Evolutionary conservation across 176 grass and related monocot genomes (phyloP), one percentile per base, ranked within the genome.

Genomic region (Eragrostis curvula): DNA sequence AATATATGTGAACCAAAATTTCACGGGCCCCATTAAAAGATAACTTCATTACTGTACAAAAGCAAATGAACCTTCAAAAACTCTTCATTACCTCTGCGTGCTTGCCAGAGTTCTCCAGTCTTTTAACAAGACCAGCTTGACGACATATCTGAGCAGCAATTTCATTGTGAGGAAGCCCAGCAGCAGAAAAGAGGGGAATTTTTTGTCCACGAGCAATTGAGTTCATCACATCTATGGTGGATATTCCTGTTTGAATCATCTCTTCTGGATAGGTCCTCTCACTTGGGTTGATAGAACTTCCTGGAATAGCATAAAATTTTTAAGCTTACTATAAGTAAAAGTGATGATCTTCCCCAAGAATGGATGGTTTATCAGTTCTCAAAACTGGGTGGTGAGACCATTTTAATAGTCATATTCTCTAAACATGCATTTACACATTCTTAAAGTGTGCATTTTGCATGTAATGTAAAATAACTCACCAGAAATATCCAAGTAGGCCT

Each of bases 161-260:
- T 82, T 99, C 96, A 75, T 99, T 99, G 61, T 99, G 96, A 65
- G 96, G 96, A 75, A 99, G 93, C 44, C 96, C 96, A 85, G 93
- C 91, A 87, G 96, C 96, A 86, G 96, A 99, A 88, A 99, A 99
- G 30, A 99, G 89, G 21, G 96, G 96, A 84, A 99, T 99, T 66
- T 99, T 99, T 85, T 99, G 96, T 12, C 96, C 96, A 87, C 96
- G 85, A 84, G 96, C 96, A 90, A 99, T 99, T 50, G 96, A 99
- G 83, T 99, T 99, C 96, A 99, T 99, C 78, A 99, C 96, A 85
- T 99, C 96, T 70, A 99, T 99, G 63, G 96, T 99, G 44, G 96
- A 99, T 87, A 99, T 99, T 32, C 96, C 96, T 56, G 96, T 99
- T 80, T 99, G 96, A 71, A 99, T 99, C 96, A 99, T 99, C 87